These are phyloP conservation scores for Camellia granthamiana DNA, from an alignment of 148 eudicot species.

Conservation along the genomic window DNA sequence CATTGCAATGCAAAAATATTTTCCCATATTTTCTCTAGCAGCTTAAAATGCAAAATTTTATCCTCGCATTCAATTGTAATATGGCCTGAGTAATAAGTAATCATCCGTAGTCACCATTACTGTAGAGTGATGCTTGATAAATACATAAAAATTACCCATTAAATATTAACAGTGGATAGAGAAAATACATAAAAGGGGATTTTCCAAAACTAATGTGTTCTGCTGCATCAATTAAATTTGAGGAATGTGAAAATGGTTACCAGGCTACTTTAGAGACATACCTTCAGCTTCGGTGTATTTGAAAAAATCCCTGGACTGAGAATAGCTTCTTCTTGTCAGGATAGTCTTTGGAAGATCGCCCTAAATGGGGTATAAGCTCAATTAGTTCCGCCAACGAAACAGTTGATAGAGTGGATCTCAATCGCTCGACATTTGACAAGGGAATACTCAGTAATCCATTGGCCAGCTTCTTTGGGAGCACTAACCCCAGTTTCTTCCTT, in stretches of 20 bases:
- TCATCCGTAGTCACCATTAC: not conserved
- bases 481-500: conserved; percentile 52
- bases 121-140: not conserved
- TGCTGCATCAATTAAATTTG: not conserved
- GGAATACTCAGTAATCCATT: conserved; percentile 86
- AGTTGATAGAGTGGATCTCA: conserved; percentile 79
- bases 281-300: conserved; percentile 98
- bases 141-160: not conserved
- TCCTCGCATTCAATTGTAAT: not conserved
- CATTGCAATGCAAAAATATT: not conserved
- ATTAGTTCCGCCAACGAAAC: conserved; percentile 83
- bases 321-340: conserved; percentile 96
- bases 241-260: not conserved
- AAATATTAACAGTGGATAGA: not conserved
- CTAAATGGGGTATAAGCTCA: conserved; percentile 83
- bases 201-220: not conserved
- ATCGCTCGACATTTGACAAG: conserved; percentile 94
- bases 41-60: not conserved
- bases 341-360: conserved; percentile 67
- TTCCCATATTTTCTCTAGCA: not conserved
- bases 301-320: conserved; percentile 98
- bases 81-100: not conserved
- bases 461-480: conserved; percentile 68
- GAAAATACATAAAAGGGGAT: not conserved
- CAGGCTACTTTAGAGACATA: conserved; percentile 23